Percentiles rank a stretch among this genome's conserved stretches.
phyloP scores from a whole-genome alignment of 768 basidiomycete genomes.

The Suillus cothurnatus region DNA sequence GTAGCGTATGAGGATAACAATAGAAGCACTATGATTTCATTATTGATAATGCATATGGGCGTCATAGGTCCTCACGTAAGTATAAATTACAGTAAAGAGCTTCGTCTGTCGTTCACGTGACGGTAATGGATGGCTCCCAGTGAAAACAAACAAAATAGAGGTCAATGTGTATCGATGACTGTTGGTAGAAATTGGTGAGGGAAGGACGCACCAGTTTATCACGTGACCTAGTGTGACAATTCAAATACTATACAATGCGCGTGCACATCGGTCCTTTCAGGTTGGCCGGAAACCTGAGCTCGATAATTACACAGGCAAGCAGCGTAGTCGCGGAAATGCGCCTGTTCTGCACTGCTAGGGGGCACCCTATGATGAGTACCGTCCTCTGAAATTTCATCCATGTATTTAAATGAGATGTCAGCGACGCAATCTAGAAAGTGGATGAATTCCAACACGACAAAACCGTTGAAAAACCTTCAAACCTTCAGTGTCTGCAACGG shows the following conservation, averaged over 20 bases:
- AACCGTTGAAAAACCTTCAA: not conserved
- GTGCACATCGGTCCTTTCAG: not conserved
- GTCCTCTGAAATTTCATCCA: not conserved
- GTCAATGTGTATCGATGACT: not conserved
- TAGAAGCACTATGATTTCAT: not conserved
- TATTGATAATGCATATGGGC: constrained; percentile 1
- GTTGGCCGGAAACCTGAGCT: not conserved
- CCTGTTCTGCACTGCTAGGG: not conserved
- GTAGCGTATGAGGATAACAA: not conserved
- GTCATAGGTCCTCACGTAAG: not conserved
- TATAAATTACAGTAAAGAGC: too few species aligned
- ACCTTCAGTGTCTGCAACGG: not conserved
- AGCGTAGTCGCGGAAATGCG: not conserved
- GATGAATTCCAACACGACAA: not conserved
- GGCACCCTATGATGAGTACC: not conserved
- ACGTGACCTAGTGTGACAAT: too few species aligned
- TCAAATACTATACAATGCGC: too few species aligned
- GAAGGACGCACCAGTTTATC: too few species aligned
- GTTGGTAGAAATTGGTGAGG: too few species aligned
- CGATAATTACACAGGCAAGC: not conserved
- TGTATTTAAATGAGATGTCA: not conserved
- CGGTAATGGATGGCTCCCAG: not conserved
- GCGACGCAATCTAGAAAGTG: not conserved
- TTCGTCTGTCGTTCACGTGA: too few species aligned
- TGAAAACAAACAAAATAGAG: not conserved